Base-by-base conservation (phyloP, 164 flowering plant species). In the Amborella trichopoda region DNA sequence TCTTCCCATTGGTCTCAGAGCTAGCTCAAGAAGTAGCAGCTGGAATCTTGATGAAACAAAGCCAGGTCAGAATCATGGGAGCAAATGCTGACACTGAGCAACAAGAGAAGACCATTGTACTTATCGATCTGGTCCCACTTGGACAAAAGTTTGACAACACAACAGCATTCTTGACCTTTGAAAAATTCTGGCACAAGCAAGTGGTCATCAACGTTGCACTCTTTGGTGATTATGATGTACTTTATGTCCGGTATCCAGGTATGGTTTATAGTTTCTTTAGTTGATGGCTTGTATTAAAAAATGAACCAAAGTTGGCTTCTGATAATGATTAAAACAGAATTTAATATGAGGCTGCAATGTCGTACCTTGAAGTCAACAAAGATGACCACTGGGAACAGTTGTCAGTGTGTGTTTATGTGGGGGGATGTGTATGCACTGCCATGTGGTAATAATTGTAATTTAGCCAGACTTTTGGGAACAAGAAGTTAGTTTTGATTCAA, bases 1-100 rank as follows among this genome's bases (percentile, higher is more conserved):
- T 84, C 70, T 81, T 84, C 53, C 95, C 90, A 39, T 63, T 75
- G 67, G 90, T 84, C 50, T 77, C 86, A 5, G 77, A 78, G 69
- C 66, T 84, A 13, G 86, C 87, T 8, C 40, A 27, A 44, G 87
- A 84, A 61, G 68, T 81, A 57, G 77, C 90, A n/a, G 40, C 71
- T 14, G 87, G 87, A 12, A 68, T 77, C 58, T 81, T 73, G 60
- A 53, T 84, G 73, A 79, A 68, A 47, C 80, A 71, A 62, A 81
- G 87, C 53, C 90, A 81, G 66, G 83, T 81, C 34, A 75, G 78
- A 14, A 67, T 81, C 12, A 74, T 77, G 61, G 87, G 83, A 48
- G 95, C 90, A 56, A 79, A 75, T 66, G 80, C 82, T 22, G 90
- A 72, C 21, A 62, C 49, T 40, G 71, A 73, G 56, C 78, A 81